Evolutionary conservation across 495 filamentous ascomycete species (phyloP).

Genomic region (Podospora pseudocomata): DNA sequence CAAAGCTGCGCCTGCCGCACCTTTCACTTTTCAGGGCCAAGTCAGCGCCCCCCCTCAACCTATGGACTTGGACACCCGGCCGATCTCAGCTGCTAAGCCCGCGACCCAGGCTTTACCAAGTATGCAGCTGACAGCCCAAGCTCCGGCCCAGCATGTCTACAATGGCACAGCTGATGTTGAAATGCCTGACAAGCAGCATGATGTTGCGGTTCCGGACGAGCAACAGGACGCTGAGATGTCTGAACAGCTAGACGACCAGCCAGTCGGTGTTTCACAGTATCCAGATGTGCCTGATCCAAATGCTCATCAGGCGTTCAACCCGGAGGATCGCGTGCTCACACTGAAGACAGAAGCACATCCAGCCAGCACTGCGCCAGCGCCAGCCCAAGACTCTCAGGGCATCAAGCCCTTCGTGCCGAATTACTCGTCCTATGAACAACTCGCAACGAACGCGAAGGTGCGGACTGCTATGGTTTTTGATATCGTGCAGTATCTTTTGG

Average conservation of each 20-base stretch:
- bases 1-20: background rate
- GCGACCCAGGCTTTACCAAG: background rate
- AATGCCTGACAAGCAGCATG: background rate
- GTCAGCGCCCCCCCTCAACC: background rate
- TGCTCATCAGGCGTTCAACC: background rate
- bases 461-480: slow-evolving; percentile 41
- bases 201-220: background rate
- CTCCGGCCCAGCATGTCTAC: background rate
- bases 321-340: background rate
- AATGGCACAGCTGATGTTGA: background rate
- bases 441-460: slow-evolving; percentile 27
- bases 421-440: slow-evolving; percentile 21
- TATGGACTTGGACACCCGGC: background rate
- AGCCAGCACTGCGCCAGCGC: background rate
- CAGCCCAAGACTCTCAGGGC: background rate
- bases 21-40: background rate
- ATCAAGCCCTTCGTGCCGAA: slow-evolving; percentile 23
- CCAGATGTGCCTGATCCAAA: background rate
- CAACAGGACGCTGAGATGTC: background rate
- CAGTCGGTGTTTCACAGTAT: background rate
- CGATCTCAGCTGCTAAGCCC: background rate
- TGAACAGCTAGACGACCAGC: background rate
- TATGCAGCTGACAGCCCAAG: background rate
- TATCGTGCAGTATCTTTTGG: slow-evolving; percentile 66
- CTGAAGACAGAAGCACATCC: background rate